These are phyloP conservation scores for Salix brachista DNA, from an alignment of 345 rosid species.

Conservation along the genomic window DNA sequence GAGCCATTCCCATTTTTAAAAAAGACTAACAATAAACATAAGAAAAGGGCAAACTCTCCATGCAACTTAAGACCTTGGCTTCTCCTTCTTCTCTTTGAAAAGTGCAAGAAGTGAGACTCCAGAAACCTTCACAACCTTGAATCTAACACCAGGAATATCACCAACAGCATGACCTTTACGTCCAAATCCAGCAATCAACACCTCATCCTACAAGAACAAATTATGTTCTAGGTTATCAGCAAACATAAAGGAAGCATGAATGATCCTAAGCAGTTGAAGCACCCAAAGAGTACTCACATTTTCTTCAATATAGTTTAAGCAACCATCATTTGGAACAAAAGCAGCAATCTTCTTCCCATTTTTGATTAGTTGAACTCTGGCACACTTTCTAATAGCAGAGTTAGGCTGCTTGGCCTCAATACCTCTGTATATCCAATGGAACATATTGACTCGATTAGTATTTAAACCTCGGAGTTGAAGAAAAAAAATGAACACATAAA, in stretches of 20 bases:
- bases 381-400: conserved; percentile 97
- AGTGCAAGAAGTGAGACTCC: conserved; percentile 81
- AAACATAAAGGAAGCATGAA: conserved; percentile 16
- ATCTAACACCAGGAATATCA: conserved; percentile 85
- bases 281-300: conserved; percentile 77
- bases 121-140: conserved; percentile 83
- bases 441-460: background rate
- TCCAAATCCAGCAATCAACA: conserved; percentile 75
- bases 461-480: background rate
- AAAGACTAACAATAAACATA: too few relatives aligned
- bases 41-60: too few relatives aligned
- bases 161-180: conserved; percentile 83
- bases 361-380: conserved; percentile 90
- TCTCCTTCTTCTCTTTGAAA: conserved; percentile 83
- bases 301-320: conserved; percentile 90
- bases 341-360: conserved; percentile 99
- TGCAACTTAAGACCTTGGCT: conserved; percentile 58
- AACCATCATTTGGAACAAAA: conserved; percentile 92
- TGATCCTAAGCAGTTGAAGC: conserved; percentile 36
- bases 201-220: conserved; percentile 49
- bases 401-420: conserved; percentile 99
- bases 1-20: too few relatives aligned
- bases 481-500: background rate
- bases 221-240: too few relatives aligned
- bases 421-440: conserved; percentile 49